Percentiles rank a stretch among this genome's conserved stretches.
Conservation (phyloP, 176 grass and related monocot genomes). For the Pharus latifolius region DNA sequence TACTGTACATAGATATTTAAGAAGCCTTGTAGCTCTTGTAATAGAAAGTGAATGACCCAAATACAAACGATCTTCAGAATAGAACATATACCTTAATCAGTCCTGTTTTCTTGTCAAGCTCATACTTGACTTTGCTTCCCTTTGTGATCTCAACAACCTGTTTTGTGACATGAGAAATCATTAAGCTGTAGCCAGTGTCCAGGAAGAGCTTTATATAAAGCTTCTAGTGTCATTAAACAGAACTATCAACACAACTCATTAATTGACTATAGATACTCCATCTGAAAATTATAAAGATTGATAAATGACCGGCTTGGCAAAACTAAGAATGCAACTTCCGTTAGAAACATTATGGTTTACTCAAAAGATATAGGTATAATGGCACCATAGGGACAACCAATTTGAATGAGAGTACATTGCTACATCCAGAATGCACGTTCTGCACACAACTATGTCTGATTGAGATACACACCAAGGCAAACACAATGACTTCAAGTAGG, state of each 20-base stretch:
- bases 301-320: no score
- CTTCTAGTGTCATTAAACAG: neutral
- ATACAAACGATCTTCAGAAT: neutral
- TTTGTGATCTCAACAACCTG: slow-evolving; percentile 79
- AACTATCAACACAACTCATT: neutral
- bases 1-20: neutral
- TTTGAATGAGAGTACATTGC: neutral
- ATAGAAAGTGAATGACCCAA: neutral
- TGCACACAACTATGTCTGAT: neutral
- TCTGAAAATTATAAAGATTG: no score
- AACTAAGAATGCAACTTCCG: no score
- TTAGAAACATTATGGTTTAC: no score
- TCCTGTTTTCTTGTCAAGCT: slow-evolving; percentile 79
- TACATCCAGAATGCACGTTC: neutral
- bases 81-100: slow-evolving; percentile 47
- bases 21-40: neutral
- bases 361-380: no score
- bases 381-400: no score
- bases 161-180: neutral
- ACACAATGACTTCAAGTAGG: neutral
- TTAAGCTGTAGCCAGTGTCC: neutral
- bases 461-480: neutral
- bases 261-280: no score
- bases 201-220: neutral
- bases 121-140: slow-evolving; percentile 80